Evolutionary conservation across 805 yeast genomes (phyloP).

Genomic region (Saccharomycopsis oosterbeekiorum): DNA sequence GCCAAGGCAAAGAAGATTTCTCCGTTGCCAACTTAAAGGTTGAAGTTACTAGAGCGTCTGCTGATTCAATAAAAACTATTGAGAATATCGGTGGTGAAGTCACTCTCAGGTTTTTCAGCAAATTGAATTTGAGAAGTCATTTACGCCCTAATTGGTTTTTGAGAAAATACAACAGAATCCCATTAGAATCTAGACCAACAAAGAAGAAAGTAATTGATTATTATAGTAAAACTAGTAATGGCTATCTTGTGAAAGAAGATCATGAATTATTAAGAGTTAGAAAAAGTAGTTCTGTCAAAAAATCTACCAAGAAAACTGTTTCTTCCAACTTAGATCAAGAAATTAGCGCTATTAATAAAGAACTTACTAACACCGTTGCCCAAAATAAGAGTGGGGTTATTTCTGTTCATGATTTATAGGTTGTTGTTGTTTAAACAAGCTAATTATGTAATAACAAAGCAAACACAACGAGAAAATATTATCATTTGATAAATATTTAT

Average conservation of each 20-base stretch:
- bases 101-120: constrained; percentile 60
- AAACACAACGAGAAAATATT: neutral
- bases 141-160: constrained; percentile 63
- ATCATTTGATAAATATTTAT: neutral
- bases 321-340: constrained; percentile 11
- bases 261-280: constrained; percentile 10
- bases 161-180: constrained; percentile 65
- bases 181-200: constrained; percentile 79
- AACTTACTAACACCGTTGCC: neutral
- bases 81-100: constrained; percentile 66
- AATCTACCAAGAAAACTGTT: constrained; percentile 2
- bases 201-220: constrained; percentile 69
- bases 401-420: constrained; percentile 8
- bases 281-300: neutral
- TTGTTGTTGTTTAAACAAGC: neutral
- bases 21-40: constrained; percentile 54
- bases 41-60: constrained; percentile 77
- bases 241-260: constrained; percentile 48
- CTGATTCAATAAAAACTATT: constrained; percentile 60
- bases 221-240: constrained; percentile 64
- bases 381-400: constrained; percentile 10
- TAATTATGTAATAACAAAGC: neutral
- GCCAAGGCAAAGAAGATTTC: constrained; percentile 43
- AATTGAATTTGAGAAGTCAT: constrained; percentile 64
- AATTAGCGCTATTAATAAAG: neutral